phyloP scores from a whole-genome alignment of 108 stramenopile genomes.

The Chaetoceros tenuissimus region DNA sequence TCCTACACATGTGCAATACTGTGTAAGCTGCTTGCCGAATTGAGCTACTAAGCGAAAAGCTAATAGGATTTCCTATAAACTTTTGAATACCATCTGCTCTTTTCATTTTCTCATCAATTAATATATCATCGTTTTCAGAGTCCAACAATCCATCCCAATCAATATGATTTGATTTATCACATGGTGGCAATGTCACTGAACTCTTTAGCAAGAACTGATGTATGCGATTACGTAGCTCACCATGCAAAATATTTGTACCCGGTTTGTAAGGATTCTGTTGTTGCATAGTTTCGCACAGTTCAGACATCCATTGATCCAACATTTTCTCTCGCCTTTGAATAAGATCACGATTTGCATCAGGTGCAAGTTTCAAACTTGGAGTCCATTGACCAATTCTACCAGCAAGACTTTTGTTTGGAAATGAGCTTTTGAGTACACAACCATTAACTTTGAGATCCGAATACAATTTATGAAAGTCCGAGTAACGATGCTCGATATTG shows the following conservation, averaged over 20 bases:
- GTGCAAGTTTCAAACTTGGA: slow-evolving; percentile 21
- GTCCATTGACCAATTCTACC: slow-evolving; percentile 66
- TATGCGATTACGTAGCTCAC: slow-evolving; percentile 11
- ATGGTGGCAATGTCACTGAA: slow-evolving; percentile 43
- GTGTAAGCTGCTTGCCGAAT: slow-evolving; percentile 53
- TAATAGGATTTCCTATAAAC: too few relatives aligned
- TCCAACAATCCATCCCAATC: too few relatives aligned
- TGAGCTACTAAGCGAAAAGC: slow-evolving; percentile 38
- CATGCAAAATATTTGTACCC: slow-evolving; percentile 23
- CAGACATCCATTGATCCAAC: slow-evolving; percentile 53
- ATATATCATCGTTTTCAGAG: neutral
- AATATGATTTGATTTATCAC: slow-evolving; percentile 32
- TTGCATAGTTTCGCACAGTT: too few relatives aligned
- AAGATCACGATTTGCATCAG: slow-evolving; percentile 22
- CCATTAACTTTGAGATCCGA: slow-evolving; percentile 16
- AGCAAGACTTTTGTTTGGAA: slow-evolving; percentile 42
- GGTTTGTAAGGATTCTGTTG: too few relatives aligned
- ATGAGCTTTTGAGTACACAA: slow-evolving; percentile 20
- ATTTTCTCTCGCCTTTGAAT: slow-evolving; percentile 35
- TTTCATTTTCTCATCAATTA: neutral
- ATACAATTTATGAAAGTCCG: slow-evolving; percentile 51
- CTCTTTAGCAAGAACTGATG: slow-evolving; percentile 7
- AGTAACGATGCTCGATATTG: slow-evolving; percentile 48
- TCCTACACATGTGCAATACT: slow-evolving; percentile 33
- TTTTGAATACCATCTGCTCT: slow-evolving; percentile 20